Base-by-base conservation (phyloP, 768 basidiomycete genomes). In the Tricholoma matsutake region DNA sequence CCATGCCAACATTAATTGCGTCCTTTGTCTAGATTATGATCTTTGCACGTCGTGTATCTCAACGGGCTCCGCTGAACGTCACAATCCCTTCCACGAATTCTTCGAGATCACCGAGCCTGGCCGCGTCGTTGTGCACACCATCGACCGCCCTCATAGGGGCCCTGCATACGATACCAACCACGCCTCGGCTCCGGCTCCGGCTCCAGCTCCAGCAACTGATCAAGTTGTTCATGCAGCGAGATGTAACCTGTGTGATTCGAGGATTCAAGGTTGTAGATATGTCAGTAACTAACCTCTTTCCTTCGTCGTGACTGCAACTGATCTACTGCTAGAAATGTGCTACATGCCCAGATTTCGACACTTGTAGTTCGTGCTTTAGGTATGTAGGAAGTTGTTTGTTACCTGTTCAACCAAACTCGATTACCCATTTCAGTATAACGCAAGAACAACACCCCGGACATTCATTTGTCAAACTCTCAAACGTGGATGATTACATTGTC, bases 301-400 rank as follows among this genome's bases (percentile, higher is more conserved):
- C 7, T 32, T 56, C 29, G 14, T 53, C 28, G 28, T 56, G 22
- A 52, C 34, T 20, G 5, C 31, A 39, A 14, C 63, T 59, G 57
- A 25, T 29, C 11, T 28, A 2, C 34, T 32, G 16, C 3, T 53
- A 92, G 89, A 93, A 92, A 87, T 93, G 91, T 67, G 60, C 86
- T 8, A 70, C 76, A 59, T 94, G 92, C 73, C 91, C 92, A n/a
- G 91, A 95, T 68, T 95, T 86, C 64, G 92, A 95, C 65, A 82
- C 86, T 8, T 95, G 93, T 68, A 68, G 72, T 14, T 72, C 78
- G 14, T 95, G 93, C 74, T 92, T 88, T 73, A 77, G 75, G 83
- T 87, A 68, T 52, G 76, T 65, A 6, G 22, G 22, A 25, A 3
- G 22, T 25, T 37, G 16, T 34, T 52, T 11, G 13, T 49, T 18